Conservation (phyloP, 805 yeast species). For the Candida hispaniensis region DNA sequence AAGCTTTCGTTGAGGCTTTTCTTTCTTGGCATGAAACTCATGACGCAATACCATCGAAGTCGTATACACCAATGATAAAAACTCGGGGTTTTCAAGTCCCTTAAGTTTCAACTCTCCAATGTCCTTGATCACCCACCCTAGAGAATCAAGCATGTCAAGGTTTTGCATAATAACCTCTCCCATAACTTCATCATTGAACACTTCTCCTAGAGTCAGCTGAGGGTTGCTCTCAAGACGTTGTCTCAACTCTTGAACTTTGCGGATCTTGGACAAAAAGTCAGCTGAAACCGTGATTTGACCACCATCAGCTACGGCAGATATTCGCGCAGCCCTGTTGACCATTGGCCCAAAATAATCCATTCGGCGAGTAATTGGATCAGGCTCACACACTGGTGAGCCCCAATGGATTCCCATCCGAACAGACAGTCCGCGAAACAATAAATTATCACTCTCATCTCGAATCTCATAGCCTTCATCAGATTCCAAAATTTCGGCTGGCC, state of each 20-base stretch:
- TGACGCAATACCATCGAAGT: slow-evolving; percentile 45
- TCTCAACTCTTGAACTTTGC: slow-evolving; percentile 27
- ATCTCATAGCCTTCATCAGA: slow-evolving; percentile 77
- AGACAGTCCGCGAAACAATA: slow-evolving; percentile 76
- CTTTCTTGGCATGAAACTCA: slow-evolving; percentile 13
- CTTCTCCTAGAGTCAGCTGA: slow-evolving; percentile 30
- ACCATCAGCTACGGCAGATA: slow-evolving; percentile 91
- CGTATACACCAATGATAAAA: slow-evolving; percentile 71
- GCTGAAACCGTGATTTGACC: slow-evolving; percentile 89
- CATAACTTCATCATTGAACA: slow-evolving; percentile 34
- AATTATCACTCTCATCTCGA: slow-evolving; percentile 45
- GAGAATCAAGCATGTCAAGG: slow-evolving; percentile 48
- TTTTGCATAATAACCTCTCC: slow-evolving; percentile 58
- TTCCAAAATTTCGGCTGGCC: slow-evolving; percentile 89
- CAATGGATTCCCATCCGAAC: slow-evolving; percentile 98
- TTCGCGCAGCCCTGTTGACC: slow-evolving; percentile 92
- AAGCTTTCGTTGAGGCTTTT: slow-evolving; percentile 10
- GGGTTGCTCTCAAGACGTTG: slow-evolving; percentile 25
- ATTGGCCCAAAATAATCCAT: slow-evolving; percentile 99
- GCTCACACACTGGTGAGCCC: slow-evolving; percentile 95
- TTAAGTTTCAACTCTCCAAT: slow-evolving; percentile 84
- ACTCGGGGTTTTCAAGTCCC: slow-evolving; percentile 90
- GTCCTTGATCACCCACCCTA: slow-evolving; percentile 57
- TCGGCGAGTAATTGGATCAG: slow-evolving; percentile 87
- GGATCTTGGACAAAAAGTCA: slow-evolving; percentile 68